Base-by-base conservation (phyloP, 805 yeast species). In the Komagataella mondaviorum region DNA sequence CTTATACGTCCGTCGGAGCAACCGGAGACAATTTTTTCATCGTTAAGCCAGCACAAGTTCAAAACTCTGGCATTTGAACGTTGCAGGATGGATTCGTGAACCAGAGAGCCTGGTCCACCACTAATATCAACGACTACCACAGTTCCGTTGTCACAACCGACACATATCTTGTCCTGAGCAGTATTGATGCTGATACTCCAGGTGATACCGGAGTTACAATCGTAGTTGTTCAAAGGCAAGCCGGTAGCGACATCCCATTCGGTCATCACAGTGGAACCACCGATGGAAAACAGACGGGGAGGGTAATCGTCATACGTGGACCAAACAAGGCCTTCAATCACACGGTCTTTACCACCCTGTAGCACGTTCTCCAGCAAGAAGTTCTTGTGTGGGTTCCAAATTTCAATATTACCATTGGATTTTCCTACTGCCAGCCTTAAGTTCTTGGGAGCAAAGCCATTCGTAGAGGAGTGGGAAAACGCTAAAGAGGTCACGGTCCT, bases 61-160 rank as follows among this genome's bases (percentile, higher is more conserved):
- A 93, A 71, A 1, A 93, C 84, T 63, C 96, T 75, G 48, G 88
- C 77, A 51, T 83, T 88, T 62, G 87, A 95, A 68, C 96, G 77
- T 66, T 86, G 93, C 54, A 93, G 72, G 50, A 88, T 79, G 23
- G 75, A 67, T 52, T 77, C 83, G 63, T 84, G 88, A 62, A 87
- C 96, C 58, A 91, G 70, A 18, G 76, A 76, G 8, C 95, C 96
- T n/a, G 72, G 72, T 16, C 96, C 96, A 12, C 93, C 96, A 6
- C 87, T 71, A n/a, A 90, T 80, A 60, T 88, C 88, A 16, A 89
- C 72, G 3, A 93, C 65, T 1, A 86, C 95, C 7, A 91, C 89
- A 6, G 88, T 73, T 22, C 99, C 99, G 62, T 90, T 95, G 58
- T 93, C 99, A 66, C 98, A 91, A 3, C 98, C 99, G 0, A 87